phyloP scores from a whole-genome alignment of 1,139 yeast genomes.

The Diutina ranongensis region DNA sequence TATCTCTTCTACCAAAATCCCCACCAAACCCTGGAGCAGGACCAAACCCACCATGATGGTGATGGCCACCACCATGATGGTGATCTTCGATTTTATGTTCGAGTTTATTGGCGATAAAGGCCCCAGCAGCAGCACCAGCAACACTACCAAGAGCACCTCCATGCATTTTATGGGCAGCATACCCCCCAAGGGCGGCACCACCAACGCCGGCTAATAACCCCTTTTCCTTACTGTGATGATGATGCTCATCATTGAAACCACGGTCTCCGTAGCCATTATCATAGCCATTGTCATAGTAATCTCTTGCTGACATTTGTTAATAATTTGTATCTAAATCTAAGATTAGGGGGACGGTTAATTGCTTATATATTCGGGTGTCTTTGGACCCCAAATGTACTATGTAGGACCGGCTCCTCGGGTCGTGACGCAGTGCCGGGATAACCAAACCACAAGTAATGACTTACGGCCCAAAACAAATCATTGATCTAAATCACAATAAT shows the following conservation, averaged over 20 bases:
- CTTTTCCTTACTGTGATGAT: background rate
- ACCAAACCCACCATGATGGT: background rate
- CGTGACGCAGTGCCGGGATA: no score
- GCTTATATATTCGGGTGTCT: no score
- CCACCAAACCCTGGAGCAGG: no score
- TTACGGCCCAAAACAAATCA: no score
- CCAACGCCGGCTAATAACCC: conserved; percentile 3
- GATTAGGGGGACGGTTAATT: no score
- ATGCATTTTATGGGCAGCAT: background rate
- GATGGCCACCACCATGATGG: background rate
- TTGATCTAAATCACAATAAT: no score
- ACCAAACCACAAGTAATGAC: no score
- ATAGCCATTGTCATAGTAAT: no score
- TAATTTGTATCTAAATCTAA: no score
- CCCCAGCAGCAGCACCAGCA: conserved; percentile 4
- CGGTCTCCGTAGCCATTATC: background rate
- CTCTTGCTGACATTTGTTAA: background rate
- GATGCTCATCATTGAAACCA: background rate
- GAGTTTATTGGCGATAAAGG: background rate
- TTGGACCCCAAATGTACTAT: no score
- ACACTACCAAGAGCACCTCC: background rate
- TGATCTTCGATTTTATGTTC: background rate
- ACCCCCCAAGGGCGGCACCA: conserved; percentile 2
- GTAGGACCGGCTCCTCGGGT: no score
- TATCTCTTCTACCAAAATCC: no score